Base-by-base conservation (phyloP, 768 basidiomycete species). In the Serendipita sp. region DNA sequence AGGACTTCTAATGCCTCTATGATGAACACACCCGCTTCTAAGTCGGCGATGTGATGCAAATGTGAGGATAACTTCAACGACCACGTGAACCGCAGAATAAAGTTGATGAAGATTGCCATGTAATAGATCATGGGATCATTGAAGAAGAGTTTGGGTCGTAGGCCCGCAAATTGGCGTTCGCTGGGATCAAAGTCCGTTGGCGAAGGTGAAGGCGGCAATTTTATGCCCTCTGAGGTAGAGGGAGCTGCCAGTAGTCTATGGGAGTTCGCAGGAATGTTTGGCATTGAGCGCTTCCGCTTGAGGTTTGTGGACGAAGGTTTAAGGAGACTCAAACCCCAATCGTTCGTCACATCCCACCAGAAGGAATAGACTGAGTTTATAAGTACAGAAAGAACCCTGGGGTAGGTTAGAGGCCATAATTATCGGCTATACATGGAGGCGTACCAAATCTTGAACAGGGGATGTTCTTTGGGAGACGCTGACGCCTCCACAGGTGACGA, bases 261-360 rank as follows among this genome's bases (percentile, higher is more conserved):
- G 64, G 69, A 65, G 18, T 44, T 16, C n/a, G 15, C 32, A 30
- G 47, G 15, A n/a, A 24, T 32, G 46, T 38, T n/a, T 46, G 30
- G 41, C 34, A 35, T 64, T 18, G 37, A 45, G n/a, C 16, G 63
- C 63, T 45, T 28, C 28, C 56, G 28, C 30, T 60, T 60, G 16
- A 35, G 30, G 16, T 71, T 63, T 75, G 76, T 76, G 3, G 73
- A 73, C 15, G 69, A 66, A 3, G 71, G 67, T 4, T 79, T 79
- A 66, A 98, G 76, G 47, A 97, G 75, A 51, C 85, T 82, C 64
- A 99, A 78, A 3, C 96, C 96, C 94, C 95, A 99, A 72, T 99
- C 96, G 73, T 95, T 90, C 56, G 91, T 92, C 47, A 98, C 81
- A 74, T 98, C 96, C 96, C 96, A 99, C 90, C 92, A 99, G 74